Conservation (phyloP, 306 rosid species). For the Vigna radiata region DNA sequence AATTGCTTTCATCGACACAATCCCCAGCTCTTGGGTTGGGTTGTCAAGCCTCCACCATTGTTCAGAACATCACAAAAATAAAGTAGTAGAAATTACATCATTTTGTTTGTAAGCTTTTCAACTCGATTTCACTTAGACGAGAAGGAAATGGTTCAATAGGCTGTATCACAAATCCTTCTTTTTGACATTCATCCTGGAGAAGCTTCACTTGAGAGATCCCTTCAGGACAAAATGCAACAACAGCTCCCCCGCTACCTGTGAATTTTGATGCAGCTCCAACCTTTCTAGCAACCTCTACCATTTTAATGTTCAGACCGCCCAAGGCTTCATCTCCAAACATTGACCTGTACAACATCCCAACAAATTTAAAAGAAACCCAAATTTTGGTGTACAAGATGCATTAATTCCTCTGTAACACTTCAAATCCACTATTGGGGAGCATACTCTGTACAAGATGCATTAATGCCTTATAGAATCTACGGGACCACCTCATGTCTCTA, state of each 20-base stretch:
- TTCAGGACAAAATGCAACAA: constrained; percentile 79
- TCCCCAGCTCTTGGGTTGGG: not conserved
- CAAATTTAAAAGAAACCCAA: constrained; percentile 26
- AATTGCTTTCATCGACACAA: not conserved
- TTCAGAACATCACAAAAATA: not conserved
- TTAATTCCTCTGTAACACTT: too few relatives aligned
- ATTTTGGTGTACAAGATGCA: constrained; percentile 13
- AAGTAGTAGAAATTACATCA: not conserved
- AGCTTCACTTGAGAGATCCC: constrained; percentile 79
- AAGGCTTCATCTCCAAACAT: constrained; percentile 92
- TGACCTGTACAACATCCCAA: constrained; percentile 53
- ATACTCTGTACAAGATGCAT: too few relatives aligned
- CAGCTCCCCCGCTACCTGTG: constrained; percentile 98
- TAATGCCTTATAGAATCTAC: not conserved
- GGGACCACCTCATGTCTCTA: not conserved
- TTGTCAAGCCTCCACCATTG: not conserved
- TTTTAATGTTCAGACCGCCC: constrained; percentile 80
- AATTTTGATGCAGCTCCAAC: constrained; percentile 95
- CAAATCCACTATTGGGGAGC: not conserved
- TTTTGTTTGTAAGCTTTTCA: constrained; percentile 50
- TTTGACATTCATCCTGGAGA: constrained; percentile 70
- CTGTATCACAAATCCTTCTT: constrained; percentile 69
- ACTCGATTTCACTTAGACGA: constrained; percentile 67
- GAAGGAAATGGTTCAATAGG: constrained; percentile 65
- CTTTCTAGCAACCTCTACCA: constrained; percentile 87